Percentiles rank a stretch among this genome's conserved stretches.
Conservation (phyloP, 1,284 basidiomycete genomes). For the Melampsora larici-populina region DNA sequence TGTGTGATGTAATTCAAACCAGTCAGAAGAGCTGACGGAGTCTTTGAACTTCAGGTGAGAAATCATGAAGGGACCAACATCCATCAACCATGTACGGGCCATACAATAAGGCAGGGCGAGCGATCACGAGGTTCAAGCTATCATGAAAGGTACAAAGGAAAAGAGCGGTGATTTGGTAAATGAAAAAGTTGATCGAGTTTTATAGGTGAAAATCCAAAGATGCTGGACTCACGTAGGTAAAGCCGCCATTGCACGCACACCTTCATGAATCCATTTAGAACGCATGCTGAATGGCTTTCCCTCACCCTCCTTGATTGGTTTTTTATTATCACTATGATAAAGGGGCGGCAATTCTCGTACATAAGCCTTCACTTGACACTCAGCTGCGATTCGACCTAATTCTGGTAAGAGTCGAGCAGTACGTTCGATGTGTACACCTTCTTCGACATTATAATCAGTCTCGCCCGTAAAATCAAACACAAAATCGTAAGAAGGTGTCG, state of each 20-base stretch:
- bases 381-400: slow-evolving; percentile 27
- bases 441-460: slow-evolving; percentile 43
- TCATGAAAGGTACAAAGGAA: not conserved
- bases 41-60: not conserved
- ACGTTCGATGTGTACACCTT: slow-evolving; percentile 42
- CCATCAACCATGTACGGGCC: slow-evolving; percentile 43
- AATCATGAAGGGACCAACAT: slow-evolving; percentile 12
- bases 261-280: slow-evolving; percentile 44
- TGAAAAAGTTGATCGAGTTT: not conserved
- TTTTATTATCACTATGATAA: slow-evolving; percentile 41
- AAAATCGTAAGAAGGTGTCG: slow-evolving; percentile 36
- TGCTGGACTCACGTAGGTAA: slow-evolving; percentile 22
- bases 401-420: slow-evolving; percentile 39
- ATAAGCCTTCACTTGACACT: slow-evolving; percentile 38
- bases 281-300: slow-evolving; percentile 42
- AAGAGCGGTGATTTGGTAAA: not conserved
- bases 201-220: not conserved
- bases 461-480: slow-evolving; percentile 43
- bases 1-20: not conserved
- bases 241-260: slow-evolving; percentile 43
- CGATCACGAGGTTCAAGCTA: slow-evolving; percentile 42
- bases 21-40: not conserved
- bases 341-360: slow-evolving; percentile 35
- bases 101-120: slow-evolving; percentile 41
- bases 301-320: slow-evolving; percentile 44